phyloP scores from a whole-genome alignment of 176 grass and related monocot species.

The Paspalum notatum region DNA sequence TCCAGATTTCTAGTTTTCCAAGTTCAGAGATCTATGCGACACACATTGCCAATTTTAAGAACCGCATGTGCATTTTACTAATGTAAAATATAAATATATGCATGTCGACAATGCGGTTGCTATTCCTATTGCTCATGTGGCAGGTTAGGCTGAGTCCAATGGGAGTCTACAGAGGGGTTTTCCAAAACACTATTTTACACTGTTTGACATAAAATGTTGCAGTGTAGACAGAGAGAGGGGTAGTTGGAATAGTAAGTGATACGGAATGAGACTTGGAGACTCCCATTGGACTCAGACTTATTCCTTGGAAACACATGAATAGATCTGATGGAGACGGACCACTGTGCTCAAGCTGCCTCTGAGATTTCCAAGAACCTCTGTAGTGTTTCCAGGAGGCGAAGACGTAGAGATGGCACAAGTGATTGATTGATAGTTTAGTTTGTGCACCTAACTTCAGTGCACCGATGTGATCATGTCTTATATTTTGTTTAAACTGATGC shows the following conservation, averaged over 20 bases:
- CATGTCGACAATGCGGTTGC: conserved; percentile 45
- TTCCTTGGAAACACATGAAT: conserved; percentile 17
- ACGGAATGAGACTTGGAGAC: no score
- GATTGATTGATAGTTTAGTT: neutral
- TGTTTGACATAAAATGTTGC: no score
- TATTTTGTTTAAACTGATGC: neutral
- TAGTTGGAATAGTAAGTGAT: no score
- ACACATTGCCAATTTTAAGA: no score
- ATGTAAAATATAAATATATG: conserved; percentile 34
- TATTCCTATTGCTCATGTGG: conserved; percentile 37
- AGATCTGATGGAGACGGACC: conserved; percentile 2
- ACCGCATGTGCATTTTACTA: no score
- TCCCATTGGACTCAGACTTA: conserved; percentile 35
- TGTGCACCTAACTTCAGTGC: neutral
- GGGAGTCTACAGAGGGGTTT: no score
- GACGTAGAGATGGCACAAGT: conserved; percentile 3
- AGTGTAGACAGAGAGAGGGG: no score
- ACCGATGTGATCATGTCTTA: neutral
- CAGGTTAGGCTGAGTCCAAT: no score
- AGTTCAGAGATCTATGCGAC: no score
- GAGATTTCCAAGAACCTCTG: neutral
- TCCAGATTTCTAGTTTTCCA: no score
- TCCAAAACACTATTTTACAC: no score
- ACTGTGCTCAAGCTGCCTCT: conserved; percentile 6
- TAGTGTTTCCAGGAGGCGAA: neutral